Conservation (phyloP, 2,329 filamentous ascomycete genomes). For the Coniosporium tulheliwenetii region DNA sequence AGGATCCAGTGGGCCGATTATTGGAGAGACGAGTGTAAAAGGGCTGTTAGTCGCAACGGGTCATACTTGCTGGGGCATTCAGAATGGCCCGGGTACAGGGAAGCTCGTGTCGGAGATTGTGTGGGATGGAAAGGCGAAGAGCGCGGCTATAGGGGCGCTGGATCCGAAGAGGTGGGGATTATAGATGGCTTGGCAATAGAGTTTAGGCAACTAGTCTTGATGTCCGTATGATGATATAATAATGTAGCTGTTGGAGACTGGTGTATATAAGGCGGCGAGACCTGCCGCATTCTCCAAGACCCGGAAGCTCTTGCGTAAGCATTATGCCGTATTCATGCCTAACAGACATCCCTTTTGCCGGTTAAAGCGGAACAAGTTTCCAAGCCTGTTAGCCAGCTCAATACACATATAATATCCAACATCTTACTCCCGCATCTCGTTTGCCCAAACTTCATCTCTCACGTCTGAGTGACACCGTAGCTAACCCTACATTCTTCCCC, state of each 20-base stretch:
- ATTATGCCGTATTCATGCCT: too few relatives aligned
- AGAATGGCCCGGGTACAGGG: constrained; percentile 75
- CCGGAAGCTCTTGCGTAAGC: not conserved
- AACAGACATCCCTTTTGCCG: too few relatives aligned
- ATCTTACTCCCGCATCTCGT: too few relatives aligned
- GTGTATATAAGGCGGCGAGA: too few relatives aligned
- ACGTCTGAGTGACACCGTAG: too few relatives aligned
- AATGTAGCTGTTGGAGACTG: too few relatives aligned
- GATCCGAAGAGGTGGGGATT: constrained; percentile 19
- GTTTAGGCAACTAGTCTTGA: constrained; percentile 5
- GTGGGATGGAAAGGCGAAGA: constrained; percentile 26
- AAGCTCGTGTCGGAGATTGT: constrained; percentile 30
- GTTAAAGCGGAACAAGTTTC: too few relatives aligned
- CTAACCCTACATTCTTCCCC: too few relatives aligned
- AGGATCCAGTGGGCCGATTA: constrained; percentile 49
- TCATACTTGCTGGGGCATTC: constrained; percentile 96
- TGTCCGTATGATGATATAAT: not conserved
- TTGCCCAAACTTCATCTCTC: too few relatives aligned
- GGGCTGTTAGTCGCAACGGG: constrained; percentile 73
- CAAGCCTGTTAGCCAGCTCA: too few relatives aligned
- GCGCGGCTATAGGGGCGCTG: constrained; percentile 24
- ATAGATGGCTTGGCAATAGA: constrained; percentile 5
- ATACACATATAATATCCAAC: too few relatives aligned
- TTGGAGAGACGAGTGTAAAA: constrained; percentile 58
- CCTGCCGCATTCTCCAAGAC: too few relatives aligned